These are phyloP conservation scores for Alliaria petiolata DNA, from an alignment of 345 rosid species.

Conservation along the genomic window DNA sequence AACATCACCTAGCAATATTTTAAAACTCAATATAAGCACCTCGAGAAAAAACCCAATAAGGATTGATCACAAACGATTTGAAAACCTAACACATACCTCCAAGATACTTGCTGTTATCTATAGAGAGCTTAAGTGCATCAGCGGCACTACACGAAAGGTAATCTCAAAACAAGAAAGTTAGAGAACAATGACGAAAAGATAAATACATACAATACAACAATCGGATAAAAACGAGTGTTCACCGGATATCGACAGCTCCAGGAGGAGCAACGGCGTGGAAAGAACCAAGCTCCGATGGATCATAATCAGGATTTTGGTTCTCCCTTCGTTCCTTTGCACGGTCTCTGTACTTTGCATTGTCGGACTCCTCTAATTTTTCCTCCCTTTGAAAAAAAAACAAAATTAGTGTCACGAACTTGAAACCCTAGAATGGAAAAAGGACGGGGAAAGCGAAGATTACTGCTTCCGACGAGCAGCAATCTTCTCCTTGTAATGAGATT, in stretches of 20 bases:
- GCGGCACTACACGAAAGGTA: slow-evolving; percentile 41
- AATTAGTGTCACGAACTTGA: too few species aligned
- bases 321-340: slow-evolving; percentile 98
- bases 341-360: slow-evolving; percentile 77
- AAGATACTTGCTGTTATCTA: slow-evolving; percentile 98
- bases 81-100: slow-evolving; percentile 61
- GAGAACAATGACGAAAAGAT: neutral
- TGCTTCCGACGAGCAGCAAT: slow-evolving; percentile 78
- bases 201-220: neutral
- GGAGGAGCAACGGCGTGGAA: slow-evolving; percentile 99
- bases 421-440: neutral
- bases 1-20: slow-evolving; percentile 63
- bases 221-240: neutral
- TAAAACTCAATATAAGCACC: neutral
- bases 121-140: slow-evolving; percentile 79
- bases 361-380: slow-evolving; percentile 84
- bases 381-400: slow-evolving; percentile 55
- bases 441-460: slow-evolving; percentile 1
- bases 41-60: neutral
- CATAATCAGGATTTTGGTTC: slow-evolving; percentile 96
- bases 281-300: slow-evolving; percentile 72
- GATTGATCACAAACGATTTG: neutral
- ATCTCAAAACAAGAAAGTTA: neutral
- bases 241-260: slow-evolving; percentile 71
- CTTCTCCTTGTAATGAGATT: slow-evolving; percentile 77